Base-by-base conservation (phyloP, 2,329 filamentous ascomycete genomes). In the Aaosphaeria pasadenensis region DNA sequence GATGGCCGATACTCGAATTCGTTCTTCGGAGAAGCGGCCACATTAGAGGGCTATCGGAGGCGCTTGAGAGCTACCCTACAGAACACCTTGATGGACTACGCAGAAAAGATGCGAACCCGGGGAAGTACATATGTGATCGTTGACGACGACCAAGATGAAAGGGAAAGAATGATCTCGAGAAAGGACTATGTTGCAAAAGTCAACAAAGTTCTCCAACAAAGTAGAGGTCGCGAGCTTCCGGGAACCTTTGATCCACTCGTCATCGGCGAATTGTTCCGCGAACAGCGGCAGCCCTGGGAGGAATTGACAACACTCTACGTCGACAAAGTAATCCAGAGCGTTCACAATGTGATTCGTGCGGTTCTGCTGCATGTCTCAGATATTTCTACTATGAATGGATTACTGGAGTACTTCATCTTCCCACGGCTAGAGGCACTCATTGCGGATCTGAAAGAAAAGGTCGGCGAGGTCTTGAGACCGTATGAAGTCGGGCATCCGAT, bases 171-270 rank as follows among this genome's bases (percentile, higher is more conserved):
- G 0, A 66, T 61, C 0, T 67, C 71, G 39, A 48, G 62, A 7
- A 60, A 73, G 6, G 77, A 71, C 39, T 61, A 81, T 3, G 39
- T 61, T 0, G 69, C 75, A 52, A 71, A 77, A 3, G 46, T 67
- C 38, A 50, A 61, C 0, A 64, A n/a, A 9, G 2, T 74, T 3
- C 64, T 81, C 44, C 53, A 62, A 28, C 69, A 68, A 35, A 75
- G 64, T 5, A 71, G 82, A 29, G 79, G 77, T 1, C 67, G 76
- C 5, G 85, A 88, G 57, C 65, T 88, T 0, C 80, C 81, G 0
- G 82, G 84, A 0, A 81, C 73, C 0, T 86, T 83, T 62, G 84
- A 84, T 50, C 78, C 83, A 0, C 60, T 82, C 45, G 68, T 87
- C 7, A 74, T 87, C 0, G 69, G 71, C 0, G 78, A 85, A 24